These are phyloP conservation scores for Candida montana DNA, from an alignment of 805 yeast species.

Conservation along the genomic window DNA sequence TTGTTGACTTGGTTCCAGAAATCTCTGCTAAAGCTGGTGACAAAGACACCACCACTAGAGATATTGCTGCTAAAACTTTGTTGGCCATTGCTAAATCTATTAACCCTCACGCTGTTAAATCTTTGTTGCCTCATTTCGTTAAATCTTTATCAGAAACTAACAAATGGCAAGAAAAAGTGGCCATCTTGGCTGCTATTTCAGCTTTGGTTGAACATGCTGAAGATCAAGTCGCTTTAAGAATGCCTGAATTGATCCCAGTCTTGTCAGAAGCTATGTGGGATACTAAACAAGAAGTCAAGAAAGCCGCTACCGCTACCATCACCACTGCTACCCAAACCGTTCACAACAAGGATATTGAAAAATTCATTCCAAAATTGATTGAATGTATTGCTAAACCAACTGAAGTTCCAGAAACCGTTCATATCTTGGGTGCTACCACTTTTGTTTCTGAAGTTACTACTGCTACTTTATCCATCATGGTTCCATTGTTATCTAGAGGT, in stretches of 20 bases:
- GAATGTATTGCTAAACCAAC: constrained; percentile 95
- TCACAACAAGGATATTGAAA: constrained; percentile 99
- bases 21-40: constrained; percentile 84
- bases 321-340: constrained; percentile 95
- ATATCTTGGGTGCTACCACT: constrained; percentile 98
- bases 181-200: constrained; percentile 79
- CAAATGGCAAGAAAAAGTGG: constrained; percentile 98
- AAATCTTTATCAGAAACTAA: constrained; percentile 61
- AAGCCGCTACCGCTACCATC: constrained; percentile 93
- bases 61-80: constrained; percentile 71
- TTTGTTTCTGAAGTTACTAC: constrained; percentile 99
- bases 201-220: constrained; percentile 91
- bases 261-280: constrained; percentile 99
- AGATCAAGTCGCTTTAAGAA: constrained; percentile 94
- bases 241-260: constrained; percentile 99
- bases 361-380: constrained; percentile 97
- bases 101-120: constrained; percentile 93
- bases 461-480: constrained; percentile 99
- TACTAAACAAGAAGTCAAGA: constrained; percentile 97
- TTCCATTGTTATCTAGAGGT: constrained; percentile 98
- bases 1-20: constrained; percentile 68
- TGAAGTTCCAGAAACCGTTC: constrained; percentile 98
- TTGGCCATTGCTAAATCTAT: constrained; percentile 71
- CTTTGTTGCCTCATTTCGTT: constrained; percentile 76
- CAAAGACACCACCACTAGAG: constrained; percentile 73